A percentile compares a stretch with the other conserved stretches of the same genome.
phyloP scores from a whole-genome alignment of 2,329 filamentous ascomycete genomes.

The Cladosporium sp. region DNA sequence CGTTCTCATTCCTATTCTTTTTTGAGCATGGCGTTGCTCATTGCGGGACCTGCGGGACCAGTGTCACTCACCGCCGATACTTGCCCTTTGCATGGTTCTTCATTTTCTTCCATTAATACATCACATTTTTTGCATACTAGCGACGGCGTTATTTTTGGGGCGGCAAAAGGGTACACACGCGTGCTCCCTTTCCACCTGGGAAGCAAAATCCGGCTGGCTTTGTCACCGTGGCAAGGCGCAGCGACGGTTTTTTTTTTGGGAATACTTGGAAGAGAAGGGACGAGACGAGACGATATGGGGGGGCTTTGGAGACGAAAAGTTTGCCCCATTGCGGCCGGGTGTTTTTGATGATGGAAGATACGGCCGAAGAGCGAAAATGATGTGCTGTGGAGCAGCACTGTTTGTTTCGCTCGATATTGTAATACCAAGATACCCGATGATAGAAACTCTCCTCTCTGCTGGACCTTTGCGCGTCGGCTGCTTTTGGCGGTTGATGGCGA shows the following conservation, averaged over 20 bases:
- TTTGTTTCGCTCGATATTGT: constrained; percentile 14
- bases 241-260: background rate
- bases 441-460: constrained; percentile 28
- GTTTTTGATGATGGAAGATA: constrained; percentile 1
- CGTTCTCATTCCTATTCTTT: constrained; percentile 10
- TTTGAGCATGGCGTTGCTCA: background rate
- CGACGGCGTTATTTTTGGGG: background rate
- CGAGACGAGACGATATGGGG: background rate
- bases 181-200: background rate
- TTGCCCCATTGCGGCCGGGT: background rate
- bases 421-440: constrained; percentile 27
- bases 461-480: constrained; percentile 15
- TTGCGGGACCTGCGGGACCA: constrained; percentile 3
- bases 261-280: background rate
- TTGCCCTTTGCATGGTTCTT: background rate
- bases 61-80: constrained; percentile 11
- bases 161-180: background rate
- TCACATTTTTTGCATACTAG: constrained; percentile 4
- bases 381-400: background rate
- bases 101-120: background rate
- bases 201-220: background rate
- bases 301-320: background rate
- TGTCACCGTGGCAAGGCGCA: background rate
- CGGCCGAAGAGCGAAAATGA: background rate
- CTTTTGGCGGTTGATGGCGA: background rate